Evolutionary conservation across 345 rosid genomes (phyloP), one percentile per base, ranked within the genome.

Genomic region (Lumnitzera littorea): DNA sequence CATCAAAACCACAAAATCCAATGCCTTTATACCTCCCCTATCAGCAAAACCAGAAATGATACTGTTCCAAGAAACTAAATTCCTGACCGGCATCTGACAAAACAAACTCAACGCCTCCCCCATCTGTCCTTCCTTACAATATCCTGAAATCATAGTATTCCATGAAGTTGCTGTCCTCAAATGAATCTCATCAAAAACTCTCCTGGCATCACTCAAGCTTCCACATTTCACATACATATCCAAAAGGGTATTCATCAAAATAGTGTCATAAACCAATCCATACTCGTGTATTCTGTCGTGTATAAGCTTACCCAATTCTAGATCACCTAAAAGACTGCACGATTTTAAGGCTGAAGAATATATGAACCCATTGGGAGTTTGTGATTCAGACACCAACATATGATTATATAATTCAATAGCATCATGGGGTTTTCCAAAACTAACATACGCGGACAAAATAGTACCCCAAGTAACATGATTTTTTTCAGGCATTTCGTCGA

Each of bases 151-250:
- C 62, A 88, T 69, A 16, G 85, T 88, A 69, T 88, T 88, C 96
- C 96, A 85, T 0, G 91, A 81, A 60, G 75, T 78, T 10, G 68
- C 61, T 72, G 79, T 85, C 24, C 78, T 80, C 54, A 3, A 46
- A 1, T 13, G 16, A 60, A 82, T 75, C 63, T 67, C 70, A 17
- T 27, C 66, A 53, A 88, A 88, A 52, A 74, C 72, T 20, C 57
- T 58, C 53, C 77, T 67, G 6, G 91, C 96, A 59, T 81, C 82
- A 50, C 58, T 53, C 70, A 88, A 56, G 57, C 84, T 74, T 59
- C 81, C 80, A 51, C 86, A 84, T 73, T 83, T 84, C 59, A 80
- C 89, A 62, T 84, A 84, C 91, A 88, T 85, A 70, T 88, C 84
- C 70, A 85, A 48, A 68, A 85, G 81, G 70, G 81, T 58, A 61